Evolutionary conservation across 768 basidiomycete species (phyloP).

Genomic region (Saitozyma sp.): DNA sequence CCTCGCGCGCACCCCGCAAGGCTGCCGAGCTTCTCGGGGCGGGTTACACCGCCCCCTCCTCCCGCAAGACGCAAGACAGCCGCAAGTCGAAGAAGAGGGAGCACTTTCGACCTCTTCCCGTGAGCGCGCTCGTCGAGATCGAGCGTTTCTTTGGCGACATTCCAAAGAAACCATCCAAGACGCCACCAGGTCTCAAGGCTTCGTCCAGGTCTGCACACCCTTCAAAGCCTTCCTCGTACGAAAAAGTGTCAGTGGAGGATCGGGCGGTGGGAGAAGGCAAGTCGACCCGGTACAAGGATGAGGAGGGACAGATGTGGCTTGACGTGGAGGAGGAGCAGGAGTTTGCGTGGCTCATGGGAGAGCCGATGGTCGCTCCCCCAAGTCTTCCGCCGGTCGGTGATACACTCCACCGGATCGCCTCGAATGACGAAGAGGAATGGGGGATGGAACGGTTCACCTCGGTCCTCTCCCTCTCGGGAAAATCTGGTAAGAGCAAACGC

Average conservation of each 20-base stretch:
- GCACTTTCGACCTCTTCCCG: constrained; percentile 34
- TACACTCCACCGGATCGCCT: neutral
- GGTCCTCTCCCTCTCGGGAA: constrained; percentile 20
- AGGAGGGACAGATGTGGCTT: constrained; percentile 39
- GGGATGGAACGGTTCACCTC: constrained; percentile 37
- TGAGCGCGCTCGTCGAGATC: constrained; percentile 29
- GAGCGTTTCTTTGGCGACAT: constrained; percentile 41
- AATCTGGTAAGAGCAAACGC: neutral
- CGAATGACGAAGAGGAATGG: constrained; percentile 18
- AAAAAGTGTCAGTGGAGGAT: neutral
- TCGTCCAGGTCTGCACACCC: too few species aligned
- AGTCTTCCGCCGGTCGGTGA: too few species aligned
- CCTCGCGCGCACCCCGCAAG: constrained; percentile 39
- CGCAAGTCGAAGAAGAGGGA: constrained; percentile 10
- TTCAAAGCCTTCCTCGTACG: neutral
- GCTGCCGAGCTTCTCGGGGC: constrained; percentile 37
- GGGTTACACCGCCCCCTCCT: neutral
- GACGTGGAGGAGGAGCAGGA: constrained; percentile 47
- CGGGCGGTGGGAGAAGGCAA: constrained; percentile 19
- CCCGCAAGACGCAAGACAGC: neutral
- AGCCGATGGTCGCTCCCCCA: neutral
- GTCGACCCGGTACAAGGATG: constrained; percentile 16
- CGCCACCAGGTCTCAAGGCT: neutral
- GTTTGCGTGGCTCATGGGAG: constrained; percentile 42
- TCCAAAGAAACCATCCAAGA: constrained; percentile 13